Evolutionary conservation across 192 early-diverging fungal species (phyloP).

Genomic region (Allomyces macrogynus): DNA sequence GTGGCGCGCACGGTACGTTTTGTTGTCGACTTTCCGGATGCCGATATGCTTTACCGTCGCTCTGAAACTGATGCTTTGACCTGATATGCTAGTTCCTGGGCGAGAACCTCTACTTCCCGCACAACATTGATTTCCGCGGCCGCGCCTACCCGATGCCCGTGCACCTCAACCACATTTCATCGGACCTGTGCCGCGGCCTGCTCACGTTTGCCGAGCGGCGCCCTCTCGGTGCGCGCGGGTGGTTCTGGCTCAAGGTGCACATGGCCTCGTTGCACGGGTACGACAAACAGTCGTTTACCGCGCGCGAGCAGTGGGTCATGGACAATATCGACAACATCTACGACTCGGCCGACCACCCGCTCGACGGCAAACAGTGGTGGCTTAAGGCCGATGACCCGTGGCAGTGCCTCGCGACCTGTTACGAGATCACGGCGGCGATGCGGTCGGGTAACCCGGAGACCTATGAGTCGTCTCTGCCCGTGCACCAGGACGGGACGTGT

Average conservation of each 20-base stretch:
- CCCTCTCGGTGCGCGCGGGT: slow-evolving; percentile 53
- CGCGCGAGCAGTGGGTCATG: slow-evolving; percentile 51
- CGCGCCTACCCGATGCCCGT: slow-evolving; percentile 93
- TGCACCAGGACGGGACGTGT: slow-evolving; percentile 96
- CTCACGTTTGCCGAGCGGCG: slow-evolving; percentile 65
- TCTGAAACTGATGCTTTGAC: background rate
- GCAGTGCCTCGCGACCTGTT: slow-evolving; percentile 81
- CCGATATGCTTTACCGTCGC: no score
- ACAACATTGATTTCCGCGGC: slow-evolving; percentile 93
- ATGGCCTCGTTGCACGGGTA: slow-evolving; percentile 74
- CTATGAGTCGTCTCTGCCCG: slow-evolving; percentile 52
- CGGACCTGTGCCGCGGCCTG: slow-evolving; percentile 86
- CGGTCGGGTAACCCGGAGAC: slow-evolving; percentile 45
- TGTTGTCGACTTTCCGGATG: background rate
- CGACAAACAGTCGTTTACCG: slow-evolving; percentile 80
- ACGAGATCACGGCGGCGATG: slow-evolving; percentile 56
- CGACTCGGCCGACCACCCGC: slow-evolving; percentile 64
- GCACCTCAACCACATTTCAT: slow-evolving; percentile 86
- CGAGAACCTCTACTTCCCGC: slow-evolving; percentile 84
- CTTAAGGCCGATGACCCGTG: slow-evolving; percentile 70
- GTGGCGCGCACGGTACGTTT: slow-evolving; percentile 64
- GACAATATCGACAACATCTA: slow-evolving; percentile 57
- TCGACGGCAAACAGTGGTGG: slow-evolving; percentile 70
- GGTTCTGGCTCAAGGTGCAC: slow-evolving; percentile 89
- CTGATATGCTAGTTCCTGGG: slow-evolving; percentile 42